Evolutionary conservation across 2,329 filamentous ascomycete species (phyloP), one percentile per base, ranked within the genome.

Genomic region (Fusarium sp.): DNA sequence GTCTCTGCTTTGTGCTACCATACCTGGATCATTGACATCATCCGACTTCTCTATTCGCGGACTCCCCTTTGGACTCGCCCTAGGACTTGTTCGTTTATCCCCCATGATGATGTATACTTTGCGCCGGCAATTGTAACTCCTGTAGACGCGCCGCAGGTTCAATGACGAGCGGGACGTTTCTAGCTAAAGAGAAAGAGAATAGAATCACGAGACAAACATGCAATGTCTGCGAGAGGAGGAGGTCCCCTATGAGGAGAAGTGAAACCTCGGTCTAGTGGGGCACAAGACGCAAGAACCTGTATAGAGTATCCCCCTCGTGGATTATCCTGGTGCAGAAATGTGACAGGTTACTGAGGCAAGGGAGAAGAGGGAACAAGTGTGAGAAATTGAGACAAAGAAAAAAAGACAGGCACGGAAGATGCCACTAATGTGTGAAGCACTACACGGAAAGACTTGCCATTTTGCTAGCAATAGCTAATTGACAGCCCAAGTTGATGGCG

Each of bases 11-110:
- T 45, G 30, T 12, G 6, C 47, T 35, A 12, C 52, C 67, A 25
- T 69, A 69, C 71, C 72, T 74, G 66, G 71, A 25, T 74, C 71
- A 20, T 22, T 12, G 17, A 45, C 40, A 12, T 47, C 63, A 35
- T 27, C 54, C 32, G 57, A 25, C 35, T 35, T 52, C 27, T 50
- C 63, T 7, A 30, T 14, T 35, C 38, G 54, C 0, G 66, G 66
- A 25, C 63, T 74, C 10, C 15, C 43, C 32, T 43, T 70, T 2
- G 45, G 61, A 25, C 72, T 75, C 4, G 54, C 9, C 20, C 43
- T 33, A 3, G 50, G 50, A 20, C 59, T 72, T 64, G 3, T 52
- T 25, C 40, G 60, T 59, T 27, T 54, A n/a, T 72, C 57, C 3
- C 71, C 68, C 72, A 74, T 74, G 11, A 8, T 5, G 25, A 7